A percentile compares a stretch with the other conserved stretches of the same genome.
phyloP scores from a whole-genome alignment of 768 basidiomycete species.

The Gautieria morchelliformis region DNA sequence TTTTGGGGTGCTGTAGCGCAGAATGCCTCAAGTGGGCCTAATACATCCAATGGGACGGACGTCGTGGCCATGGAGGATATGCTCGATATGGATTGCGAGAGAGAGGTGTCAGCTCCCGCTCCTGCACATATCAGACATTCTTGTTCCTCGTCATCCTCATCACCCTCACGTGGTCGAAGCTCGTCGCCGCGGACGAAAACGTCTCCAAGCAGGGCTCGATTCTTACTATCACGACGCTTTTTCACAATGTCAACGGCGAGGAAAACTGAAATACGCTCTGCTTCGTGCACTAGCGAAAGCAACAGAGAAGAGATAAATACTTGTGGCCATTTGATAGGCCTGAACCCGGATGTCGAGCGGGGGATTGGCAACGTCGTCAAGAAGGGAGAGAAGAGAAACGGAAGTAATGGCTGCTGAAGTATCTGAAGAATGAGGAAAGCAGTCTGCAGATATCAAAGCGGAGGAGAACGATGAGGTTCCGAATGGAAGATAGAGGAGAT shows the following conservation, averaged over 20 bases:
- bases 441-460: conserved; percentile 3
- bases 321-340: conserved; percentile 10
- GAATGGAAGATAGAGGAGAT: background rate
- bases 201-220: conserved; percentile 3
- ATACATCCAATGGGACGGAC: background rate
- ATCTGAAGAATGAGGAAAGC: conserved; percentile 11
- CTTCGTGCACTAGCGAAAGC: conserved; percentile 12
- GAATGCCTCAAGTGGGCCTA: conserved; percentile 17
- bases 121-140: conserved; percentile 19
- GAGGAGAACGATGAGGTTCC: background rate
- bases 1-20: conserved; percentile 16
- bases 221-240: conserved; percentile 3
- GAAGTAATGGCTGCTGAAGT: conserved; percentile 14
- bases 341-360: background rate
- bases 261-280: conserved; percentile 9
- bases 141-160: conserved; percentile 11
- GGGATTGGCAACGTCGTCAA: conserved; percentile 14
- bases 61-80: conserved; percentile 10
- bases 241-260: background rate
- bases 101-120: conserved; percentile 10
- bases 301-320: conserved; percentile 5
- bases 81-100: conserved; percentile 10
- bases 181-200: conserved; percentile 1
- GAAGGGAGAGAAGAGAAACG: conserved; percentile 16
- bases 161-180: background rate